These are phyloP conservation scores for Barnettozyma sucrosica DNA, from an alignment of 805 yeast genomes.

Conservation along the genomic window DNA sequence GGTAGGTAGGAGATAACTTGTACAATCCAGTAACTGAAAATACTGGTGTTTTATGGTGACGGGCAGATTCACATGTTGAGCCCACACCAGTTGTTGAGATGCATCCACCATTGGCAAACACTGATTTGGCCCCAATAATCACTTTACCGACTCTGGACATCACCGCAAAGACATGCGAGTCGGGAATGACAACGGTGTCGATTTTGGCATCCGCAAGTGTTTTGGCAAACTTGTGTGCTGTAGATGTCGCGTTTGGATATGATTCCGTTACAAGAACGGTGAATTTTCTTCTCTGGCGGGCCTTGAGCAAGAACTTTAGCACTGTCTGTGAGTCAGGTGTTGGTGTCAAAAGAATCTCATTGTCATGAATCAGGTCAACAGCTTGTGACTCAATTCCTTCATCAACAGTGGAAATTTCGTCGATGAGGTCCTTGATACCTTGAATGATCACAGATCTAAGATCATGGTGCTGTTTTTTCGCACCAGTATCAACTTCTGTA, in stretches of 20 bases:
- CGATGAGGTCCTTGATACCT: conserved; percentile 86
- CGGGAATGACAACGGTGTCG: conserved; percentile 88
- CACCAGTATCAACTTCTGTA: conserved; percentile 14
- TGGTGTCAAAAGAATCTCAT: conserved; percentile 82
- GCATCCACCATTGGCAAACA: conserved; percentile 95
- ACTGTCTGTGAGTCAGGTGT: conserved; percentile 92
- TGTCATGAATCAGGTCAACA: conserved; percentile 89
- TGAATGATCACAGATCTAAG: conserved; percentile 82
- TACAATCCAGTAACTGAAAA: conserved; percentile 92
- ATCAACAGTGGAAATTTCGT: conserved; percentile 82
- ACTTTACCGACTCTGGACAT: conserved; percentile 98
- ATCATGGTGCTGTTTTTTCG: conserved; percentile 40
- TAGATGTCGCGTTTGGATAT: conserved; percentile 79
- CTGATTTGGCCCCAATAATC: conserved; percentile 85
- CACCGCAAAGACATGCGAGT: conserved; percentile 85
- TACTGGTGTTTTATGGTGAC: conserved; percentile 92
- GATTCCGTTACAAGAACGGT: conserved; percentile 89
- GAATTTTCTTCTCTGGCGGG: conserved; percentile 84
- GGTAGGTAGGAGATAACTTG: conserved; percentile 89
- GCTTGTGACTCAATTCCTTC: conserved; percentile 91
- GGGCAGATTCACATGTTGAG: conserved; percentile 91
- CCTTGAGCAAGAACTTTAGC: conserved; percentile 76
- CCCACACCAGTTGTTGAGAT: conserved; percentile 87
- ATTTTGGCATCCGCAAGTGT: conserved; percentile 78
- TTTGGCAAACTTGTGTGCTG: conserved; percentile 75